Conservation (phyloP, 768 basidiomycete genomes). For the Megacollybia marginata region DNA sequence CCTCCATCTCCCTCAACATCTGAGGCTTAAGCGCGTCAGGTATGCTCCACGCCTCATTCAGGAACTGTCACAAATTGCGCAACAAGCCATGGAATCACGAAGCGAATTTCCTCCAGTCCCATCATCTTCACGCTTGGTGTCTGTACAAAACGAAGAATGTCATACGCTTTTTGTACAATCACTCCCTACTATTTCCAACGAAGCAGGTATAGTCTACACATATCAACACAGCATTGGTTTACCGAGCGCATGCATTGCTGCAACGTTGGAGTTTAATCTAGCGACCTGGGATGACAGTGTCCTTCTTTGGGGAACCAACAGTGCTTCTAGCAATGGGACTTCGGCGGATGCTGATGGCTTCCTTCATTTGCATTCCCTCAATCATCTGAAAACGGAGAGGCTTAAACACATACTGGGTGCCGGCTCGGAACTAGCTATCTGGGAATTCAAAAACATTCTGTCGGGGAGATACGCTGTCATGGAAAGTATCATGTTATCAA, state of each 20-base stretch:
- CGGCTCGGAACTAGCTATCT: constrained; percentile 6
- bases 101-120: too few species aligned
- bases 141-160: background rate
- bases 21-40: background rate
- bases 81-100: background rate
- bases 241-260: background rate
- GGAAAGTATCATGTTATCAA: background rate
- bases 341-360: background rate
- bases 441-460: constrained; percentile 13
- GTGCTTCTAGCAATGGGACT: background rate
- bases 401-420: background rate
- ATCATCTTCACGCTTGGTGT: background rate
- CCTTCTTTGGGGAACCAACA: background rate
- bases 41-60: background rate
- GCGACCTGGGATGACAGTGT: background rate
- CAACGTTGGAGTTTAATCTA: background rate
- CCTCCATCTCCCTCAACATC: background rate
- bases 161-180: background rate
- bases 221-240: background rate
- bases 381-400: background rate
- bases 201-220: background rate
- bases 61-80: background rate
- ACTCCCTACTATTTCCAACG: background rate
- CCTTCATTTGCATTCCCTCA: background rate
- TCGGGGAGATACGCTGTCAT: background rate